Conservation (phyloP, 352 stramenopile genomes). For the Aphanomyces astaci region DNA sequence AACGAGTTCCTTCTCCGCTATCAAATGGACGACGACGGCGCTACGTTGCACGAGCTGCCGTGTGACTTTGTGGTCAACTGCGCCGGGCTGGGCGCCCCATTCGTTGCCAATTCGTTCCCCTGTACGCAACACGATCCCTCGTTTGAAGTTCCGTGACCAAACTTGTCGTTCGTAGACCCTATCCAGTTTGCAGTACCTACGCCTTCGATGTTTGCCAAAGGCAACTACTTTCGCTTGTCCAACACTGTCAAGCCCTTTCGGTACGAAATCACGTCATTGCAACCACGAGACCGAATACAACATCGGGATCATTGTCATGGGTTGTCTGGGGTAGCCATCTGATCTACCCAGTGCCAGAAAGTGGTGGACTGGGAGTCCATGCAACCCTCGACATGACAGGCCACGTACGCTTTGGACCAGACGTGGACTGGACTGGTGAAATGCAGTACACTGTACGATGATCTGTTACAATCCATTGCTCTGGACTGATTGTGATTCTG, state of each 20-base stretch:
- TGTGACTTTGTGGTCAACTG: slow-evolving; percentile 92
- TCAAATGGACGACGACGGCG: slow-evolving; percentile 20
- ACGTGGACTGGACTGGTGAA: slow-evolving; percentile 91
- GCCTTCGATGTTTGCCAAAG: slow-evolving; percentile 86
- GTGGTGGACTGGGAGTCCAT: slow-evolving; percentile 93
- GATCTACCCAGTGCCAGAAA: slow-evolving; percentile 94
- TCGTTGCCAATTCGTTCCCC: slow-evolving; percentile 32
- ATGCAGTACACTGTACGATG: slow-evolving; percentile 77
- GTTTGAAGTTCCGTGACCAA: too few species aligned
- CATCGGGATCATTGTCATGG: not conserved
- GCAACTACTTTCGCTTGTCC: slow-evolving; percentile 92
- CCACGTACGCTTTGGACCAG: slow-evolving; percentile 92
- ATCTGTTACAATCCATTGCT: too few species aligned
- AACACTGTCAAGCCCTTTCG: slow-evolving; percentile 46
- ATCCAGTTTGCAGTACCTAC: slow-evolving; percentile 25
- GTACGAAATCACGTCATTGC: slow-evolving; percentile 25
- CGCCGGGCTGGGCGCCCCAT: slow-evolving; percentile 75
- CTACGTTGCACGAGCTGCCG: slow-evolving; percentile 54
- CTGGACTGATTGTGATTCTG: too few species aligned
- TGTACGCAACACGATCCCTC: not conserved
- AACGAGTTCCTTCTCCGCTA: slow-evolving; percentile 28
- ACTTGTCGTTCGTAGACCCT: too few species aligned
- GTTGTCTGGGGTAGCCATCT: slow-evolving; percentile 46
- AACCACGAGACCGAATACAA: not conserved
- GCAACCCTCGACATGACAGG: slow-evolving; percentile 91